phyloP scores from a whole-genome alignment of 202 grass and related monocot species.

The Digitaria exilis region DNA sequence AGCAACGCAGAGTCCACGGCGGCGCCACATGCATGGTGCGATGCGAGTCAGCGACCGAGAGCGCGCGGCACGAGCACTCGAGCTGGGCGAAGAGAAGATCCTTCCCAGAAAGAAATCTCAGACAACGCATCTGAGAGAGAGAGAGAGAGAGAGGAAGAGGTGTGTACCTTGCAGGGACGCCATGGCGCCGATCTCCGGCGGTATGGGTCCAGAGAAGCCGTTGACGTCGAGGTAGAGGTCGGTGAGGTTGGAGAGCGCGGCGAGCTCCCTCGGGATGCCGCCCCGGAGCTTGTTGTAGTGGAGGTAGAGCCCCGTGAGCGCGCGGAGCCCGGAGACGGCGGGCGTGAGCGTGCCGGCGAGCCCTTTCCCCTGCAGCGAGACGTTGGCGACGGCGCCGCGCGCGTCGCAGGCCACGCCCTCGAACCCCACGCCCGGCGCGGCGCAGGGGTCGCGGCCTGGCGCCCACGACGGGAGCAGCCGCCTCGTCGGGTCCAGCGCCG shows the following conservation, averaged over 20 bases:
- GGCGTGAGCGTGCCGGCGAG: conserved; percentile 70
- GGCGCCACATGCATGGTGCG: conserved; percentile 33
- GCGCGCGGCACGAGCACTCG: background rate
- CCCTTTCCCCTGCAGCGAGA: conserved; percentile 87
- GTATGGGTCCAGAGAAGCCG: conserved; percentile 72
- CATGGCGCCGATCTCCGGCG: conserved; percentile 70
- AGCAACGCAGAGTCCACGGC: conserved; percentile 21
- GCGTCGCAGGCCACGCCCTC: conserved; percentile 81
- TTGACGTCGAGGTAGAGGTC: conserved; percentile 93
- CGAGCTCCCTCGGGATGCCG: conserved; percentile 63
- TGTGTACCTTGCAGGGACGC: conserved; percentile 73
- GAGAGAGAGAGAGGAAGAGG: background rate
- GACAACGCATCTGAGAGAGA: background rate
- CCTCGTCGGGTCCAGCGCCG: conserved; percentile 65
- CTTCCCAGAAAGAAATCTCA: conserved; percentile 29
- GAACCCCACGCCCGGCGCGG: conserved; percentile 32
- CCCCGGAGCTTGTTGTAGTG: conserved; percentile 86
- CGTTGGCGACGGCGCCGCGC: conserved; percentile 73
- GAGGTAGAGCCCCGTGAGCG: conserved; percentile 83
- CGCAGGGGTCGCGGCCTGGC: conserved; percentile 62
- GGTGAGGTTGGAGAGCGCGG: conserved; percentile 49
- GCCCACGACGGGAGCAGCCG: conserved; percentile 73
- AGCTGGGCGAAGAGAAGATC: conserved; percentile 27
- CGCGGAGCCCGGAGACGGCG: conserved; percentile 58
- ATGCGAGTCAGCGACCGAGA: background rate